Base-by-base conservation (phyloP, 148 eudicot species). In the Fallopia convolvulus region DNA sequence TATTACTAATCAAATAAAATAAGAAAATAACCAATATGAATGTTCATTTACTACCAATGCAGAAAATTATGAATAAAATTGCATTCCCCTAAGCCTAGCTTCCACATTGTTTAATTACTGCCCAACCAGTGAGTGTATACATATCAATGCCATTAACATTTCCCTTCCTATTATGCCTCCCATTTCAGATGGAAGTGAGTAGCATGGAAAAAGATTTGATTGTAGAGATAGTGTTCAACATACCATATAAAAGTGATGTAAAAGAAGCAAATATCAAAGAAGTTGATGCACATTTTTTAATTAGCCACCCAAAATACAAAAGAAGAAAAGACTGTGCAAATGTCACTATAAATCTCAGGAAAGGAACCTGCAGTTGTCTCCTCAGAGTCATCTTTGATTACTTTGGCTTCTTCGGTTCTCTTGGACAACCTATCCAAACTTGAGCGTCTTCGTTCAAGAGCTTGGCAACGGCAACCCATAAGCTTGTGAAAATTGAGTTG, bases 401-500 rank as follows among this genome's bases (percentile, higher is more conserved):
- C 70, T 52, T 71, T 76, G 71, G 83, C 76, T 82, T 84, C 76
- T 82, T 84, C 91, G 70, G 83, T 74, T 76, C 76, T 84, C 80
- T 77, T 58, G 73, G 82, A 85, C 78, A 84, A 76, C 83, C 86
- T 76, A 9, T 77, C 83, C 20, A 72, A 74, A 82, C 83, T 84
- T 76, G 76, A 76, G 36, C 55, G 79, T 81, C 84, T 90, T 84
- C 89, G 85, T 61, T 82, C 89, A 78, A 86, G 82, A 83, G 81
- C 85, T 81, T 85, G 96, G 84, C 94, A 90, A 53, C 75, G 80
- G 74, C 87, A 90, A 56, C 97, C 97, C 90, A 92, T 81, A 81
- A 94, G 86, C 82, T 94, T 94, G 86, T 92, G 99, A 74, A 94
- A 92, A 85, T 92, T 94, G 56, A 92, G 86, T 77, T 89, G 89